These are phyloP conservation scores for Anacardium occidentale DNA, from an alignment of 345 rosid genomes.

Conservation along the genomic window DNA sequence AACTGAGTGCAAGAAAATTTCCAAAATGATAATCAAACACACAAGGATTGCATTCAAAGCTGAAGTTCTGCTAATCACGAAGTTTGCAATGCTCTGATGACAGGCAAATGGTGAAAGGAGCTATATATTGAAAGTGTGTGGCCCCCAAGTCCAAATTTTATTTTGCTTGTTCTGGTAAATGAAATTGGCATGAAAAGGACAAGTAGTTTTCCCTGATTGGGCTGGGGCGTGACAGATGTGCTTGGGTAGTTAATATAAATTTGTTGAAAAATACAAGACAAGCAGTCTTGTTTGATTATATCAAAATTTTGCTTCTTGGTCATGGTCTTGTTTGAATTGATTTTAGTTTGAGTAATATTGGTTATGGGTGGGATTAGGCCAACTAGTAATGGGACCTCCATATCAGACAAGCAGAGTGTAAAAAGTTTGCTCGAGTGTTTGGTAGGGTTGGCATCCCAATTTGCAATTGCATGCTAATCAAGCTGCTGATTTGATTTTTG, in stretches of 20 bases:
- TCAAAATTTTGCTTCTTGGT: background rate
- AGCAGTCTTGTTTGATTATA: background rate
- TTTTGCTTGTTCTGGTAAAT: slow-evolving; percentile 14
- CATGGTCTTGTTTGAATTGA: background rate
- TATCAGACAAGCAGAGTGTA: slow-evolving; percentile 4
- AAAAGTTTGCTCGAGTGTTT: slow-evolving; percentile 19
- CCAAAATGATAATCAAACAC: background rate
- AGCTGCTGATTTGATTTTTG: background rate
- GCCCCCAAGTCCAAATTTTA: background rate
- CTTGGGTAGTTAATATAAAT: slow-evolving; percentile 5
- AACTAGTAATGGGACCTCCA: slow-evolving; percentile 40
- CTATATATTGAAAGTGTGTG: slow-evolving; percentile 23
- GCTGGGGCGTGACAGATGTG: too few relatives aligned
- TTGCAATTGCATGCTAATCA: slow-evolving; percentile 19
- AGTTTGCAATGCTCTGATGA: background rate
- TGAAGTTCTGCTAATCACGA: background rate
- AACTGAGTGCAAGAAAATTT: background rate
- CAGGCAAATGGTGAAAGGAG: background rate
- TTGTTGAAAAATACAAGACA: background rate
- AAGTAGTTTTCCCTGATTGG: slow-evolving; percentile 20
- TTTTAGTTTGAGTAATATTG: slow-evolving; percentile 1
- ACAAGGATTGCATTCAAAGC: background rate
- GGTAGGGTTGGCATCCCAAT: slow-evolving; percentile 61
- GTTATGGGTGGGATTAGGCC: slow-evolving; percentile 43
- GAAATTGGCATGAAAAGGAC: slow-evolving; percentile 21